Evolutionary conservation across 1,284 basidiomycete genomes (phyloP).

Genomic region (Ustanciosporium gigantosporum): DNA sequence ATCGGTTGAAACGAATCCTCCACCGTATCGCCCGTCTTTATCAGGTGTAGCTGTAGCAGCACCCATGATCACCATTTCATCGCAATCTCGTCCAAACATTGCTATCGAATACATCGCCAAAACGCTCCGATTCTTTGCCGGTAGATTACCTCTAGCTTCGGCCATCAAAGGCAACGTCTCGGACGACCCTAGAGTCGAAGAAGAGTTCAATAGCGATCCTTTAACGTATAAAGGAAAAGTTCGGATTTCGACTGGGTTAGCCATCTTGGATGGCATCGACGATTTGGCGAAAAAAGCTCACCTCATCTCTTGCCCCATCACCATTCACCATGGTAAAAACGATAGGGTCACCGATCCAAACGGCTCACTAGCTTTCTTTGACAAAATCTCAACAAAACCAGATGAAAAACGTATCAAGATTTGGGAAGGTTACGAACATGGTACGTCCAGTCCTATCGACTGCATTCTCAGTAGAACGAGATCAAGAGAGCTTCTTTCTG

Average conservation of each 20-base stretch:
- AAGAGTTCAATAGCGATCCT: slow-evolving; percentile 55
- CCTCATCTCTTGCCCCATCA: slow-evolving; percentile 62
- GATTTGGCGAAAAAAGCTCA: slow-evolving; percentile 58
- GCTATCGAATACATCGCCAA: slow-evolving; percentile 62
- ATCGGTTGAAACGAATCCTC: slow-evolving; percentile 3
- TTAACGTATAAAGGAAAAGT: slow-evolving; percentile 65
- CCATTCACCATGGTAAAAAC: slow-evolving; percentile 64
- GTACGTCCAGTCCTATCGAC: slow-evolving; percentile 6
- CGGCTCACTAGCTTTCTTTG: slow-evolving; percentile 62
- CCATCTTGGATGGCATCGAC: slow-evolving; percentile 63
- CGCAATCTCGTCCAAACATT: slow-evolving; percentile 60
- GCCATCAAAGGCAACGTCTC: slow-evolving; percentile 65
- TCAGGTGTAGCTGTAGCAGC: slow-evolving; percentile 63
- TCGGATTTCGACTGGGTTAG: slow-evolving; percentile 64
- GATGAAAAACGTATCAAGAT: slow-evolving; percentile 63
- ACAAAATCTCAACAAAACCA: slow-evolving; percentile 56
- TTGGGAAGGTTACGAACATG: slow-evolving; percentile 65
- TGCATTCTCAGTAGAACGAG: neutral
- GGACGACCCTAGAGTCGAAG: slow-evolving; percentile 64
- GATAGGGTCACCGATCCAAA: slow-evolving; percentile 64
- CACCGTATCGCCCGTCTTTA: slow-evolving; percentile 32
- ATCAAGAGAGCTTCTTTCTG: neutral
- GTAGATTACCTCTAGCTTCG: slow-evolving; percentile 63
- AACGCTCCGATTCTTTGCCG: slow-evolving; percentile 61
- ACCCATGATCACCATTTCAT: slow-evolving; percentile 63